Evolutionary conservation across 2,329 filamentous ascomycete genomes (phyloP), one percentile per base, ranked within the genome.

Genomic region (Nothophaeocryptopus gaeumannii): DNA sequence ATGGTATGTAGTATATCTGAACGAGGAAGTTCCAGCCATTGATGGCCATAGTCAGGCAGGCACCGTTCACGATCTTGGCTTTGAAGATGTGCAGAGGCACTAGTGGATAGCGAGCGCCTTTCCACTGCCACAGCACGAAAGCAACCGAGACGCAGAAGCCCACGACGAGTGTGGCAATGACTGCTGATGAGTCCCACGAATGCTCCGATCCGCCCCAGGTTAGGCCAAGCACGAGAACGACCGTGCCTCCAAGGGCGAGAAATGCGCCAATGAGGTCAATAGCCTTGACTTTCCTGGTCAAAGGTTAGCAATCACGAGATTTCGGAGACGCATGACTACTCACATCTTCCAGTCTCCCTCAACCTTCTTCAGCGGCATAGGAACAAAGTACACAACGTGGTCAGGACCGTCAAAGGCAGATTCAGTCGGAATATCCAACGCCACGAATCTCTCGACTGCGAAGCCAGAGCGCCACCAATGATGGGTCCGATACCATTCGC

Each of bases 11-110:
- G 54, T 78, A 78, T 7, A 78, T 67, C 53, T 81, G 78, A n/a
- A 79, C 74, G 16, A 81, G 68, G 47, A 80, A 80, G 55, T 80
- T 80, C 78, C 79, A 81, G 3, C 79, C 78, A 43, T 81, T 80
- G 59, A 81, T 74, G 32, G 78, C 45, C 56, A 59, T 59, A 11
- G 54, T 59, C 9, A 81, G 55, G 51, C 76, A 80, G 1, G 78
- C 76, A 1, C 79, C 78, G 32, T 78, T 78, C 29, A 80, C 77
- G 29, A 81, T 78, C 12, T 67, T 68, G 1, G 70, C 73, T 55
- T 74, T 74, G 70, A 82, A 80, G 12, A 83, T 78, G 54, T 78
- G 74, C 32, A 80, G 50, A 1, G 74, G 74, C 13, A 77, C 70
- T 32, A 80, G 67, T 2, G 78, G 77, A 38, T 75, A 72, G 41